phyloP scores from a whole-genome alignment of 352 stramenopile genomes.

The Phytophthora lateralis region DNA sequence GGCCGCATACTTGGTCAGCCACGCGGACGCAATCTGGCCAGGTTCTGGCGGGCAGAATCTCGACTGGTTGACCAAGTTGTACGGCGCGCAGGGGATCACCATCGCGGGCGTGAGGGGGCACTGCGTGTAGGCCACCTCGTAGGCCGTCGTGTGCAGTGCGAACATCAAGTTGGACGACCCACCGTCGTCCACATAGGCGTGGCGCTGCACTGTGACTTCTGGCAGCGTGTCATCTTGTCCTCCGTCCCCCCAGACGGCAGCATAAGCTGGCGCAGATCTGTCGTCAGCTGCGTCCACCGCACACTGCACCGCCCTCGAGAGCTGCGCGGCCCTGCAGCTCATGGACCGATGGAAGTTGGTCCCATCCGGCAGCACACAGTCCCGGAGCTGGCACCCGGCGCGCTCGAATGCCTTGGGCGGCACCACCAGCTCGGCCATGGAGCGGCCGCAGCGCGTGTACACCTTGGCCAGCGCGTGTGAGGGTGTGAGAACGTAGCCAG shows the following conservation, averaged over 20 bases:
- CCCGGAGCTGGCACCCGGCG: conserved; percentile 44
- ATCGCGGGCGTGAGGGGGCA: conserved; percentile 56
- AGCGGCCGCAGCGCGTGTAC: conserved; percentile 66
- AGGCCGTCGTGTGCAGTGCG: conserved; percentile 50
- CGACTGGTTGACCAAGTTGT: conserved; percentile 39
- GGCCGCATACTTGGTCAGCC: conserved; percentile 59
- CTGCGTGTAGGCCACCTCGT: conserved; percentile 53
- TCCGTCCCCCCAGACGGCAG: conserved; percentile 64
- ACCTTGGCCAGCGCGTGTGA: conserved; percentile 42
- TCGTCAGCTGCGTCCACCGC: conserved; percentile 49
- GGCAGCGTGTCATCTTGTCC: conserved; percentile 54
- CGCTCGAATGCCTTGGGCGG: conserved; percentile 60
- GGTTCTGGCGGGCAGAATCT: conserved; percentile 46
- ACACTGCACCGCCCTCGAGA: conserved; percentile 55
- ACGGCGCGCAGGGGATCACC: conserved; percentile 67
- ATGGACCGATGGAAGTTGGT: conserved; percentile 47
- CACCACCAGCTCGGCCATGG: conserved; percentile 74
- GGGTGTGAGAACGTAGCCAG: conserved; percentile 57
- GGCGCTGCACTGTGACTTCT: conserved; percentile 56
- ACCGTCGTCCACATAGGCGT: conserved; percentile 44
- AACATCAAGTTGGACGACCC: conserved; percentile 52
- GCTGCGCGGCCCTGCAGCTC: conserved; percentile 49
- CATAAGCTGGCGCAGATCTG: conserved; percentile 38
- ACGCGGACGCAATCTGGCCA: conserved; percentile 46
- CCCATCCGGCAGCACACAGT: conserved; percentile 23